Conservation (phyloP, 1,139 yeast species). For the Kodamaea ohmeri region DNA sequence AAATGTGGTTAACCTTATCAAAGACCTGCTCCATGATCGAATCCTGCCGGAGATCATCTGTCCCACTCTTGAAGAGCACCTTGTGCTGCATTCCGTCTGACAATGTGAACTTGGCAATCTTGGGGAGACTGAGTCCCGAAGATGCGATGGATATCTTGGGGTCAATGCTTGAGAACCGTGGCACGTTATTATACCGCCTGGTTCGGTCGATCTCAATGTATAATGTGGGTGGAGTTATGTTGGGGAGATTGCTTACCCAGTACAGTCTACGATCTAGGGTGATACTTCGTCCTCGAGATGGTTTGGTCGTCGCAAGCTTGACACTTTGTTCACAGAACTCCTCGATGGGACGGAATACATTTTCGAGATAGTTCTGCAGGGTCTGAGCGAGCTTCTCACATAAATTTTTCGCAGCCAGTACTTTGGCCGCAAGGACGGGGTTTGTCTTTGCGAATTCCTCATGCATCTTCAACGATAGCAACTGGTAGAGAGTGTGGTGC, state of each 20-base stretch:
- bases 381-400: slow-evolving; percentile 32
- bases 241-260: slow-evolving; percentile 55
- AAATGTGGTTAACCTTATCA: slow-evolving; percentile 74
- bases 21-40: slow-evolving; percentile 98
- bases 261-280: slow-evolving; percentile 39
- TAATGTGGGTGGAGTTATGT: slow-evolving; percentile 70
- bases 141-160: slow-evolving; percentile 58
- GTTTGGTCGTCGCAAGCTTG: slow-evolving; percentile 49
- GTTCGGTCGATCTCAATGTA: slow-evolving; percentile 40
- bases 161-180: slow-evolving; percentile 47
- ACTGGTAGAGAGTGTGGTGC: slow-evolving; percentile 67
- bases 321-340: slow-evolving; percentile 51
- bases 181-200: slow-evolving; percentile 47
- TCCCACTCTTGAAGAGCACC: slow-evolving; percentile 74
- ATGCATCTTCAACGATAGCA: slow-evolving; percentile 56
- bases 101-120: slow-evolving; percentile 56
- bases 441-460: slow-evolving; percentile 31
- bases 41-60: slow-evolving; percentile 93
- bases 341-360: slow-evolving; percentile 41
- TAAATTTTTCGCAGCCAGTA: slow-evolving; percentile 48
- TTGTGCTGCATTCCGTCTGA: slow-evolving; percentile 58
- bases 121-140: slow-evolving; percentile 85
- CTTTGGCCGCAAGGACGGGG: slow-evolving; percentile 43
- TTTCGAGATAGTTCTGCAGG: slow-evolving; percentile 16
- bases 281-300: slow-evolving; percentile 33